Evolutionary conservation across 2,329 filamentous ascomycete genomes (phyloP).

Genomic region (Fusarium verrucosum): DNA sequence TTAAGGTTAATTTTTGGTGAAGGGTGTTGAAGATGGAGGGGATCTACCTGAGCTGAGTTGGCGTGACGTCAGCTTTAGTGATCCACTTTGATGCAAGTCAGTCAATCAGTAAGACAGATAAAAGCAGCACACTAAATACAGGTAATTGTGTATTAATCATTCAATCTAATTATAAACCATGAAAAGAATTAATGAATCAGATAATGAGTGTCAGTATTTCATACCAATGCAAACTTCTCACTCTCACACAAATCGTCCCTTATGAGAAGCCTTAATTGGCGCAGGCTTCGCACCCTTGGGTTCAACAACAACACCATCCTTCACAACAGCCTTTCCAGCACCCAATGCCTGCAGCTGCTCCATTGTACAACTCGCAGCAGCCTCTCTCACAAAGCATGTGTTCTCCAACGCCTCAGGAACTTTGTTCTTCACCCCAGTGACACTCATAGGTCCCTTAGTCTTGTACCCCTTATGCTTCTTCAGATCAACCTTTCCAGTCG

Average conservation of each 20-base stretch:
- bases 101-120: conserved; percentile 2
- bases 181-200: no score
- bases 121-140: no score
- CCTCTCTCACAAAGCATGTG: conserved; percentile 65
- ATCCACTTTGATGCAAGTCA: conserved; percentile 7
- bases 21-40: conserved; percentile 1
- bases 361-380: conserved; percentile 53
- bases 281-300: conserved; percentile 8
- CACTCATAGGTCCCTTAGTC: conserved; percentile 56
- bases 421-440: conserved; percentile 63
- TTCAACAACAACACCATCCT: conserved; percentile 33
- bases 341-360: conserved; percentile 36
- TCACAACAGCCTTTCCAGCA: conserved; percentile 30
- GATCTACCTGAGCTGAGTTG: conserved; percentile 4
- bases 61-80: conserved; percentile 23
- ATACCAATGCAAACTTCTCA: background rate
- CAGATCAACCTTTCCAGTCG: conserved; percentile 58
- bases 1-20: conserved; percentile 17
- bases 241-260: background rate
- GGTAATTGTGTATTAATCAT: no score
- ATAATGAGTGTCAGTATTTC: background rate
- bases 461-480: conserved; percentile 51
- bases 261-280: background rate
- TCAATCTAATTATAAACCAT: no score
- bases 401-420: conserved; percentile 55